phyloP scores from a whole-genome alignment of 2,329 filamentous ascomycete species.

The Trichoderma simmonsii region DNA sequence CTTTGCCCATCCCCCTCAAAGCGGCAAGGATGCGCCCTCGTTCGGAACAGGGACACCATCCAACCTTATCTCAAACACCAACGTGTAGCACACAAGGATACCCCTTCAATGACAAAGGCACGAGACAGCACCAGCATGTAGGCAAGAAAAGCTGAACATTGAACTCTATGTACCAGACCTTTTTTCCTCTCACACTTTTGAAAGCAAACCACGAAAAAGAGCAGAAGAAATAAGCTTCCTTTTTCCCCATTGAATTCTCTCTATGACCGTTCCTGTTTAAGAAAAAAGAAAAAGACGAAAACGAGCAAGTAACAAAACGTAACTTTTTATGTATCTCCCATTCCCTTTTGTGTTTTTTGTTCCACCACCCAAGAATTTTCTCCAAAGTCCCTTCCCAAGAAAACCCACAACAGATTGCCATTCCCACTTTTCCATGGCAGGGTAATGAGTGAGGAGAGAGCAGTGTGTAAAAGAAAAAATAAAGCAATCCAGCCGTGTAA shows the following conservation, averaged over 20 bases:
- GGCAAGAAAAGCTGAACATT: neutral
- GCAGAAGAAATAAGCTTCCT: neutral
- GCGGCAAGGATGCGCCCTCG: neutral
- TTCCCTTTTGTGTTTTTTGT: constrained; percentile 14
- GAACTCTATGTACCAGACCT: neutral
- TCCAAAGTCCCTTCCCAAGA: neutral
- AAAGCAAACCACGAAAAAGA: neutral
- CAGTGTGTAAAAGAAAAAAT: neutral
- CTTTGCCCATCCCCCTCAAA: neutral
- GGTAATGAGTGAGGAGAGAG: neutral
- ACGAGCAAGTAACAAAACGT: neutral
- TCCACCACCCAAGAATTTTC: constrained; percentile 7
- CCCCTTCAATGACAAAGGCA: neutral
- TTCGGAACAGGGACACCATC: neutral
- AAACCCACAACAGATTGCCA: neutral
- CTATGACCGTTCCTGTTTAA: constrained; percentile 15
- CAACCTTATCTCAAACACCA: neutral
- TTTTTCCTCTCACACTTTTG: neutral
- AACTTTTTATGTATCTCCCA: constrained; percentile 23
- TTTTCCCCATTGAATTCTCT: constrained; percentile 5
- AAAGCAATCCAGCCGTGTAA: constrained; percentile 13
- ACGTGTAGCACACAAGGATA: neutral
- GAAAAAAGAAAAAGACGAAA: neutral
- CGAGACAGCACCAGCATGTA: neutral
- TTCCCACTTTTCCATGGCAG: neutral